A percentile compares a stretch with the other conserved stretches of the same genome.
These are phyloP conservation scores for Oligophagozyma castellii DNA, from an alignment of 1,139 yeast species.

Conservation along the genomic window DNA sequence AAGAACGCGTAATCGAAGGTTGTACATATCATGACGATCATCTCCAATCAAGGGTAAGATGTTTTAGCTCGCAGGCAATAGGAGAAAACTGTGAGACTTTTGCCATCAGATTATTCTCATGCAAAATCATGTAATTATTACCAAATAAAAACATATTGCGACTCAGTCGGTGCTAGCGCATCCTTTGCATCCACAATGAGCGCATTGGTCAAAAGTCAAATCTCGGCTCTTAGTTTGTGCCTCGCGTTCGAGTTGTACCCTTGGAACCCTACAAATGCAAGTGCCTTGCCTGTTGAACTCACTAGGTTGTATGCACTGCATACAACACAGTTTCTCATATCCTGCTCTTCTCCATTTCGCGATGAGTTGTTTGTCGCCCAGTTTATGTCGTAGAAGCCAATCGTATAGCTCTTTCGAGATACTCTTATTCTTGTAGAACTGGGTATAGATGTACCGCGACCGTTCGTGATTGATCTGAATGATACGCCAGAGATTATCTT, in stretches of 20 bases:
- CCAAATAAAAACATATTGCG: too few species aligned
- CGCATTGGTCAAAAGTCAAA: constrained; percentile 41
- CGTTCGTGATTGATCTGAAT: constrained; percentile 59
- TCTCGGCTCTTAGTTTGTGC: constrained; percentile 11
- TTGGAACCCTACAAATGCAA: constrained; percentile 82
- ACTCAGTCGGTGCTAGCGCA: constrained; percentile 70
- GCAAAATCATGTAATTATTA: too few species aligned
- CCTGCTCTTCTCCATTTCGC: constrained; percentile 92
- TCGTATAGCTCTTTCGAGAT: constrained; percentile 60
- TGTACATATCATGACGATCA: too few species aligned
- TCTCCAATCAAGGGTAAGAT: too few species aligned
- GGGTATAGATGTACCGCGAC: constrained; percentile 60
- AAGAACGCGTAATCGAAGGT: too few species aligned
- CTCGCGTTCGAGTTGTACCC: constrained; percentile 32
- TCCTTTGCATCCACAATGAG: constrained; percentile 83
- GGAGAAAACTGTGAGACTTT: too few species aligned
- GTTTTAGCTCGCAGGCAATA: too few species aligned
- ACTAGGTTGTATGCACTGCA: constrained; percentile 57
- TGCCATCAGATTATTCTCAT: too few species aligned
- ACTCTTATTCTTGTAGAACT: constrained; percentile 56
- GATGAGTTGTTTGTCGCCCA: constrained; percentile 56
- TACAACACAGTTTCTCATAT: constrained; percentile 75
- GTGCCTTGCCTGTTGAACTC: constrained; percentile 53
- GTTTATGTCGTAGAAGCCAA: constrained; percentile 57
- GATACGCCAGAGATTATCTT: constrained; percentile 61